phyloP scores from a whole-genome alignment of 1,139 yeast genomes.

The Candida sp. region DNA sequence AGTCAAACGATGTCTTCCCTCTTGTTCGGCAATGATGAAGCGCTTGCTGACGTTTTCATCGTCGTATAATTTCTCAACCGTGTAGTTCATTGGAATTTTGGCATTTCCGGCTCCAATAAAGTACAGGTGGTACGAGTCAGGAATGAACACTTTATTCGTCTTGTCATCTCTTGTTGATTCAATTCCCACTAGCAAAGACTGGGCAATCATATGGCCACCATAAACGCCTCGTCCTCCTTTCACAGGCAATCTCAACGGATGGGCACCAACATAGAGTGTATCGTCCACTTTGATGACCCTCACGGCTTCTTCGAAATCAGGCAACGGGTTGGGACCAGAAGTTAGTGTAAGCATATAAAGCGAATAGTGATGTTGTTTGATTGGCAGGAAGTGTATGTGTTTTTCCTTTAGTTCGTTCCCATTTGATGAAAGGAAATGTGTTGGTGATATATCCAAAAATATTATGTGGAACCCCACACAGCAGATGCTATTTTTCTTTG shows the following conservation, averaged over 20 bases:
- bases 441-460: not conserved
- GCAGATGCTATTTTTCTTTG: not conserved
- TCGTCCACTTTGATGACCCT: conserved; percentile 35
- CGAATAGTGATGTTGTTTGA: not conserved
- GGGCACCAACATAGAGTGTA: conserved; percentile 36
- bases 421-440: no score
- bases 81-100: conserved; percentile 54
- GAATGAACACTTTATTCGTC: conserved; percentile 27
- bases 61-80: conserved; percentile 57
- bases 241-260: conserved; percentile 41
- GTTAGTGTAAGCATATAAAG: conserved; percentile 3
- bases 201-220: conserved; percentile 83
- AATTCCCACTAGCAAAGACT: conserved; percentile 68
- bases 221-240: conserved; percentile 72
- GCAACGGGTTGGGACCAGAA: conserved; percentile 15
- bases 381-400: no score
- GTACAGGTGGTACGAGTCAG: conserved; percentile 44
- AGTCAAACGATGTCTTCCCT: conserved; percentile 29
- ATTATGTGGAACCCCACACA: not conserved
- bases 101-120: conserved; percentile 54
- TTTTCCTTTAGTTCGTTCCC: no score
- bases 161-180: conserved; percentile 29
- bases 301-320: conserved; percentile 44
- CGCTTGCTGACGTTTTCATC: conserved; percentile 27
- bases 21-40: conserved; percentile 33